Evolutionary conservation across 1,284 basidiomycete species (phyloP).

Genomic region (Tremellales sp.): DNA sequence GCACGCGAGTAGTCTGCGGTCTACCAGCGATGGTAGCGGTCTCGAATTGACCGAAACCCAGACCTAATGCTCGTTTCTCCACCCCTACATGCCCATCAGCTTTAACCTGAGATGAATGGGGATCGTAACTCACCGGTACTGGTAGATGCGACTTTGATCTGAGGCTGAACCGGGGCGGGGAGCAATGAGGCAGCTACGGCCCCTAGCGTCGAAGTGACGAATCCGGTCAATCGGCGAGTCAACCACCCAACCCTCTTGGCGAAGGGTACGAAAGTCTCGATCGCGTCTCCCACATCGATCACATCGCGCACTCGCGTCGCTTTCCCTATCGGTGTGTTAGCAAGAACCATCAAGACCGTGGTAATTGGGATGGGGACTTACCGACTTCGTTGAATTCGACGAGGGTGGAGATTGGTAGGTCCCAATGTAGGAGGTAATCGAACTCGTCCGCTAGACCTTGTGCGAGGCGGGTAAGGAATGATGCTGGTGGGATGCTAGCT

Average conservation of each 20-base stretch:
- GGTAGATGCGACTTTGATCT: too few relatives aligned
- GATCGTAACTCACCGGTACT: too few relatives aligned
- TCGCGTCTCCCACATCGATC: constrained; percentile 41
- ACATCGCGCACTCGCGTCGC: constrained; percentile 43
- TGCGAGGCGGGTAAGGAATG: neutral
- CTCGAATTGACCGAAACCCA: neutral
- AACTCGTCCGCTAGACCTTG: constrained; percentile 24
- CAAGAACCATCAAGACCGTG: neutral
- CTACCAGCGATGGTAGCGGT: neutral
- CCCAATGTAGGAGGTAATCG: constrained; percentile 34
- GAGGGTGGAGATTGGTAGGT: constrained; percentile 39
- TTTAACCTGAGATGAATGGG: too few relatives aligned
- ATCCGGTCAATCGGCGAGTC: constrained; percentile 28
- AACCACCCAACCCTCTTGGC: constrained; percentile 38
- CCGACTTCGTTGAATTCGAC: constrained; percentile 48
- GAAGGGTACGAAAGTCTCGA: constrained; percentile 46
- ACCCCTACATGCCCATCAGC: too few relatives aligned
- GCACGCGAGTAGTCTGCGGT: too few relatives aligned
- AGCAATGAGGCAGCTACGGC: too few relatives aligned
- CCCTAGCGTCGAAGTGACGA: constrained; percentile 28
- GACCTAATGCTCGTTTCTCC: too few relatives aligned
- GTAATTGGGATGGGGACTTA: constrained; percentile 11
- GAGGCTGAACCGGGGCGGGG: too few relatives aligned
- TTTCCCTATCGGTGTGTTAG: constrained; percentile 22
- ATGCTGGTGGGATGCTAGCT: neutral